A percentile compares a stretch with the other conserved stretches of the same genome.
Conservation (phyloP, 176 grass and related monocot species). For the Ensete ventricosum region DNA sequence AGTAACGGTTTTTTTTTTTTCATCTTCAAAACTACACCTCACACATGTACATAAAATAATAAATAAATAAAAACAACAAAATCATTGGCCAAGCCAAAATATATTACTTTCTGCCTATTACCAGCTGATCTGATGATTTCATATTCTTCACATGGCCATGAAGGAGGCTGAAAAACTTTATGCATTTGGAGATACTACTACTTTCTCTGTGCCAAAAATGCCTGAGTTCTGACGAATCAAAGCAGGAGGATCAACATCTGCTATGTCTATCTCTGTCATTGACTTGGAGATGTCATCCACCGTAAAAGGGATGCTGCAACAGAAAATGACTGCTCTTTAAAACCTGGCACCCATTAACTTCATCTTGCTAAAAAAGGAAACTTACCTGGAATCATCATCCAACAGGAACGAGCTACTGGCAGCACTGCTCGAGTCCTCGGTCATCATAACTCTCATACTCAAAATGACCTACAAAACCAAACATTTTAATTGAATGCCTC, state of each 20-base stretch:
- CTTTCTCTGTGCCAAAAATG: constrained; percentile 79
- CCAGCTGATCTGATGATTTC: constrained; percentile 19
- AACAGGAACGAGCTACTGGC: constrained; percentile 82
- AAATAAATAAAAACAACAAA: constrained; percentile 52
- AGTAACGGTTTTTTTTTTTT: no score
- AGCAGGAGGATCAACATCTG: constrained; percentile 63
- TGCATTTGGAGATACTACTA: constrained; percentile 29
- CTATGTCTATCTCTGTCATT: constrained; percentile 69
- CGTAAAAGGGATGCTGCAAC: constrained; percentile 81
- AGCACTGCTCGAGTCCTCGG: constrained; percentile 82
- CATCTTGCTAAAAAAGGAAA: not conserved
- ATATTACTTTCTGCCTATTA: constrained; percentile 29
- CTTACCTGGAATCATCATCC: constrained; percentile 95
- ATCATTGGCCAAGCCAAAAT: constrained; percentile 41
- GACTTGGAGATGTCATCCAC: constrained; percentile 89
- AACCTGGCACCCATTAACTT: no score
- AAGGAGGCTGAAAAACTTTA: constrained; percentile 1
- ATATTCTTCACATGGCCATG: constrained; percentile 58
- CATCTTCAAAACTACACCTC: not conserved
- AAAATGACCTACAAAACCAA: constrained; percentile 79
- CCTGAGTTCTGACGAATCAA: constrained; percentile 62
- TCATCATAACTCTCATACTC: constrained; percentile 95
- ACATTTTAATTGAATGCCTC: not conserved
- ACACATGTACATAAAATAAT: not conserved
- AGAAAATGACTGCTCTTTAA: not conserved